A percentile compares a stretch with the other conserved stretches of the same genome.
These are phyloP conservation scores for Plasmodium knowlesi DNA, from an alignment of 169 alveolate genomes.

Conservation along the genomic window DNA sequence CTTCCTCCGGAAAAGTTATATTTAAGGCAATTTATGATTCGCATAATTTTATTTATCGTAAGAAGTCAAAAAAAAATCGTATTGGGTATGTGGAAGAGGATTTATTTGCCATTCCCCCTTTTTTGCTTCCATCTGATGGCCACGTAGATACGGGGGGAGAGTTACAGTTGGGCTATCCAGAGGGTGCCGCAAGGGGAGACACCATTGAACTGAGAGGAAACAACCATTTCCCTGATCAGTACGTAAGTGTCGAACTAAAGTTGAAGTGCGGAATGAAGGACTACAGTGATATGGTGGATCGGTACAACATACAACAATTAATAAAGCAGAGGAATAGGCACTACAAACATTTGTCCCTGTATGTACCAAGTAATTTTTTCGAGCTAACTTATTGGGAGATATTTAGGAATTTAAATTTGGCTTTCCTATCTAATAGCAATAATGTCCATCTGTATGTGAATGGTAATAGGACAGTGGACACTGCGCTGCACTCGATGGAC, in stretches of 20 bases:
- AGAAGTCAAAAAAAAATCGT: background rate
- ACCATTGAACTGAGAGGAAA: background rate
- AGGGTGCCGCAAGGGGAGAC: background rate
- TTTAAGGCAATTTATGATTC: constrained; percentile 23
- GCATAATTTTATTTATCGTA: constrained; percentile 23
- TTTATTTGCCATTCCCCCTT: constrained; percentile 46
- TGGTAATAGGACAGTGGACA: constrained; percentile 12
- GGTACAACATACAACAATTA: constrained; percentile 79
- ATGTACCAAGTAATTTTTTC: constrained; percentile 44
- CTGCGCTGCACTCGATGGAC: background rate
- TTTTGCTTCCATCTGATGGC: background rate
- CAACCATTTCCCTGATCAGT: background rate
- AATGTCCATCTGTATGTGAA: constrained; percentile 60
- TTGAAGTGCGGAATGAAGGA: constrained; percentile 82
- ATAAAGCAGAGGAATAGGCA: constrained; percentile 76
- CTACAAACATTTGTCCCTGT: constrained; percentile 45
- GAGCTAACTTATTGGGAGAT: constrained; percentile 49
- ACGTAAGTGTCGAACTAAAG: constrained; percentile 80
- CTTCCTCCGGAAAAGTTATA: background rate
- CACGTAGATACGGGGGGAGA: background rate
- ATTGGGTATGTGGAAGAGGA: constrained; percentile 69
- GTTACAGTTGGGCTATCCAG: background rate
- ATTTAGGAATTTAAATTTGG: constrained; percentile 48
- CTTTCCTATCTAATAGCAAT: constrained; percentile 35
- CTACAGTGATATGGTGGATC: constrained; percentile 77